Conservation (phyloP, 2,329 filamentous ascomycete species). For the Aspergillus alliaceus region DNA sequence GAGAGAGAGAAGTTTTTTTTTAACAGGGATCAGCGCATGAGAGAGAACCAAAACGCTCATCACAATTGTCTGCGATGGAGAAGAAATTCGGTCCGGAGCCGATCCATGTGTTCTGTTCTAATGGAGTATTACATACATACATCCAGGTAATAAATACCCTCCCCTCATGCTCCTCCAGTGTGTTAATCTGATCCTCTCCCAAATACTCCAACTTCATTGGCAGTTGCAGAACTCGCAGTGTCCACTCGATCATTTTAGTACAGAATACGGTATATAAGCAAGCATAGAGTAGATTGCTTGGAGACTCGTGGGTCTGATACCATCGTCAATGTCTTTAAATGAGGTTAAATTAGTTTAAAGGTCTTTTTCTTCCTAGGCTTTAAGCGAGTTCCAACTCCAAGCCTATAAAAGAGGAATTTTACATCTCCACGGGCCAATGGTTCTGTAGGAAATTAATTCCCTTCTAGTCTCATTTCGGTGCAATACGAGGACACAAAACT, state of each 20-base stretch:
- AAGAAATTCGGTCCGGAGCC: neutral
- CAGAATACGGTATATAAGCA: neutral
- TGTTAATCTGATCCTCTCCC: neutral
- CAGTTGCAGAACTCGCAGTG: conserved; percentile 5
- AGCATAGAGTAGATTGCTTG: neutral
- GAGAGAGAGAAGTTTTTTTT: neutral
- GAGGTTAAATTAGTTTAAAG: neutral
- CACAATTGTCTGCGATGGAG: conserved; percentile 2
- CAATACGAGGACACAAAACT: too few species aligned
- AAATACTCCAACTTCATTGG: conserved; percentile 4
- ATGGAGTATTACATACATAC: too few species aligned
- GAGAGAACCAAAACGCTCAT: conserved; percentile 4
- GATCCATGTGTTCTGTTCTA: neutral
- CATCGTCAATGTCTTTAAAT: neutral
- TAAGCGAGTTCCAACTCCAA: neutral
- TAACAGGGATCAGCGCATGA: conserved; percentile 7
- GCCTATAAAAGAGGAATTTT: neutral
- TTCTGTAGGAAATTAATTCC: neutral
- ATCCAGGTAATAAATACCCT: too few species aligned
- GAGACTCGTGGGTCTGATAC: neutral
- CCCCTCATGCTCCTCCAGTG: neutral
- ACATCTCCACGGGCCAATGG: neutral
- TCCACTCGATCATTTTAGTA: neutral
- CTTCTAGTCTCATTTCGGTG: neutral
- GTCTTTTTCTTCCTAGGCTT: neutral